Evolutionary conservation across 208 protist genomes (phyloP), one percentile per base, ranked within the genome.

Genomic region (Kentomonas sorsogonicus): DNA sequence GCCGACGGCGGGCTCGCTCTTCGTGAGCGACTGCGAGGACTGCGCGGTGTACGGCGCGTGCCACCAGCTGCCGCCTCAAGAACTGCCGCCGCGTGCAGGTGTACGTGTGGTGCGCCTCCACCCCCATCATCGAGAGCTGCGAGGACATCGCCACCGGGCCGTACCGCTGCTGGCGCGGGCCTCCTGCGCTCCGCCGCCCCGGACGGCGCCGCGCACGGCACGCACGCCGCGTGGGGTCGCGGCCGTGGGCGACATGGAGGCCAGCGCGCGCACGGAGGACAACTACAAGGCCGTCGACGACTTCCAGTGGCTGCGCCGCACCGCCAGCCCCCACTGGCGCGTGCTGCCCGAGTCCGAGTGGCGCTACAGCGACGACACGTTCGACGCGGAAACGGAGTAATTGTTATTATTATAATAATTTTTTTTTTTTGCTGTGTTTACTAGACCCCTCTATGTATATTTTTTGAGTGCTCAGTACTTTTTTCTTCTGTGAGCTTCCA

Each of bases 221-320:
- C 70, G 7, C 69, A 81, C 53, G 73, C 60, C 47, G 69, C 79
- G 51, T 91, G 83, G 81, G 81, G 88, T n/a, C 23, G 20, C 50
- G 11, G 26, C 45, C 31, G 76, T 91, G 3, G 83, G 81, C 22
- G 87, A 89, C 41, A 74, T 86, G 31, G 44, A 53, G 1, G 60
- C 77, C 61, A 46, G 54, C 15, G 67, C 47, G 43, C 47, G 54
- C 5, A 72, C 69, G 20, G 62, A 64, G 53, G 40, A 53, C 20
- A 68, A 61, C 39, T 91, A 87, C 59, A 63, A 40, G n/a, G 71
- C 47, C 22, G 78, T 95, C 23, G 77, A 92, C 52, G 88, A 95
- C 62, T 95, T 95, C 60, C 85, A 91, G 60, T 92, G 88, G 85
- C 67, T 95, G 31, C 78, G 70, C 39, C 90, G 89, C 68, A 79